phyloP scores from a whole-genome alignment of 1,139 yeast genomes.

The Pichia sp. region DNA sequence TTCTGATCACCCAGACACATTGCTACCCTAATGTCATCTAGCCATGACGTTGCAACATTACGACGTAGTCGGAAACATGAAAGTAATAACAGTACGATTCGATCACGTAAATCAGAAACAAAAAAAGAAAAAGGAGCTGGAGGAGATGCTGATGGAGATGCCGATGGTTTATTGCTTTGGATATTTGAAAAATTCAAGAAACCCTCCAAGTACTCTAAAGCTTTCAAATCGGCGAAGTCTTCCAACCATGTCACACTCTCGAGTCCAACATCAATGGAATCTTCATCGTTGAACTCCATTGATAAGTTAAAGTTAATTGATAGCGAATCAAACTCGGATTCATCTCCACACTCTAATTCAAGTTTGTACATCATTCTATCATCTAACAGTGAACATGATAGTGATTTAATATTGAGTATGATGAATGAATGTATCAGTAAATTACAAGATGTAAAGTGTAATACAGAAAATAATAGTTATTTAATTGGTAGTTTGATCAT shows the following conservation, averaged over 20 bases:
- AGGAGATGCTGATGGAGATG: not conserved
- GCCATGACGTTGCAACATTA: not conserved
- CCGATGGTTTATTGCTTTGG: not conserved
- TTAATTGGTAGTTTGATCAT: constrained; percentile 4
- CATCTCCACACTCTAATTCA: not conserved
- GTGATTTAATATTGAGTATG: not conserved
- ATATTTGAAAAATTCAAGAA: not conserved
- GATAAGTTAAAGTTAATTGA: not conserved
- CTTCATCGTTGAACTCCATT: not conserved
- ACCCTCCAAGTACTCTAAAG: not conserved
- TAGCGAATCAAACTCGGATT: no score
- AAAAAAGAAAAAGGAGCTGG: not conserved
- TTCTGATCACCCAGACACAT: not conserved
- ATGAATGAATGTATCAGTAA: not conserved
- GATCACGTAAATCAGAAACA: not conserved
- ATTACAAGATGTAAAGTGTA: not conserved
- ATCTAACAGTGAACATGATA: not conserved
- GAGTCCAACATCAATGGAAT: not conserved
- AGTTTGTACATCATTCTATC: not conserved
- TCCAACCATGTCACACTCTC: not conserved
- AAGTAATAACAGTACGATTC: not conserved
- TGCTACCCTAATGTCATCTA: not conserved
- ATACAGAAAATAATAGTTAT: not conserved
- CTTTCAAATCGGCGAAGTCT: not conserved
- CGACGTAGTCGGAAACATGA: not conserved